Percentiles rank a stretch among this genome's conserved stretches.
Conservation (phyloP, 129 eudicot species). For the Daucus carota region DH1_v3.0 NC_030381.2:30769001-30769500, state of each 20-base stretch:
- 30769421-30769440: too few species aligned
- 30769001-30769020: not conserved
- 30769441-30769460: too few species aligned
- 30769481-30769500: too few species aligned
- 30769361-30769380: too few species aligned
- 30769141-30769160: not conserved
- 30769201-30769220: not conserved
- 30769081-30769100: not conserved
- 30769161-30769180: not conserved
- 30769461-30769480: too few species aligned
- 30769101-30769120: not conserved
- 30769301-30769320: not conserved
- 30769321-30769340: too few species aligned
- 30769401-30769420: too few species aligned
- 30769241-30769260: not conserved
- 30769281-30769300: not conserved
- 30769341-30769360: too few species aligned
- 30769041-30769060: not conserved
- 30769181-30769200: not conserved
- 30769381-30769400: too few species aligned
- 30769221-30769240: not conserved
- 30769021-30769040: not conserved
- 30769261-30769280: not conserved
- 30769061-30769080: not conserved
- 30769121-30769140: not conserved